Conservation (phyloP, 2,329 filamentous ascomycete genomes). For the Nemania serpens region DNA sequence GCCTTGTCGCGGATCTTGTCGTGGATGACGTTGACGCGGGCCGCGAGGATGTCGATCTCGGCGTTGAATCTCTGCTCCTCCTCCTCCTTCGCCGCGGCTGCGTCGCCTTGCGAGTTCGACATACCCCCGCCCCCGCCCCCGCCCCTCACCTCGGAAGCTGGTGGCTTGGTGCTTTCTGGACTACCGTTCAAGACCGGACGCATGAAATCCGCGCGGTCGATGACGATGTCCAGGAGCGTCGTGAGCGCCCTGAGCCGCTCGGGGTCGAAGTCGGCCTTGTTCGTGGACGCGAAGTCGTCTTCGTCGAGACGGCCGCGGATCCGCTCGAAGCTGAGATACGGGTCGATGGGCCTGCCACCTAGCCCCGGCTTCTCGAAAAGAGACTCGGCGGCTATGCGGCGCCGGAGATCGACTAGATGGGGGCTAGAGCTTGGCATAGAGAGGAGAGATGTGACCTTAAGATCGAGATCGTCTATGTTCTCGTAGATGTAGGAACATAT, state of each 20-base stretch:
- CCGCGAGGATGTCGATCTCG: slow-evolving; percentile 69
- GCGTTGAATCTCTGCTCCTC: slow-evolving; percentile 64
- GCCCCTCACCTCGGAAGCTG: no score
- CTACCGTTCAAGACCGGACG: no score
- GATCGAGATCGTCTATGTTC: slow-evolving; percentile 51
- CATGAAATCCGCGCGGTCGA: slow-evolving; percentile 65
- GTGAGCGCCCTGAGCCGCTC: slow-evolving; percentile 67
- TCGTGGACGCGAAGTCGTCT: slow-evolving; percentile 57
- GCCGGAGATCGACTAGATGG: slow-evolving; percentile 62
- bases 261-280: slow-evolving; percentile 70
- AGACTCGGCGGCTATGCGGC: slow-evolving; percentile 68
- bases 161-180: no score
- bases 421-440: slow-evolving; percentile 60
- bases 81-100: slow-evolving; percentile 24
- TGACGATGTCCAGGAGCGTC: slow-evolving; percentile 71
- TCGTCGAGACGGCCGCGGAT: slow-evolving; percentile 53
- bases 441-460: slow-evolving; percentile 63
- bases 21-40: slow-evolving; percentile 61
- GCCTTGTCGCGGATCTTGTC: slow-evolving; percentile 76
- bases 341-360: slow-evolving; percentile 48
- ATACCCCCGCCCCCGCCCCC: no score
- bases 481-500: slow-evolving; percentile 53
- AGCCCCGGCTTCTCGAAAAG: slow-evolving; percentile 58
- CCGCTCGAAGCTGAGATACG: slow-evolving; percentile 47
- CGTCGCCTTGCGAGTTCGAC: not conserved